A percentile compares a stretch with the other conserved stretches of the same genome.
Conservation (phyloP, 495 filamentous ascomycete species). For the Hamigera avellanea region DNA sequence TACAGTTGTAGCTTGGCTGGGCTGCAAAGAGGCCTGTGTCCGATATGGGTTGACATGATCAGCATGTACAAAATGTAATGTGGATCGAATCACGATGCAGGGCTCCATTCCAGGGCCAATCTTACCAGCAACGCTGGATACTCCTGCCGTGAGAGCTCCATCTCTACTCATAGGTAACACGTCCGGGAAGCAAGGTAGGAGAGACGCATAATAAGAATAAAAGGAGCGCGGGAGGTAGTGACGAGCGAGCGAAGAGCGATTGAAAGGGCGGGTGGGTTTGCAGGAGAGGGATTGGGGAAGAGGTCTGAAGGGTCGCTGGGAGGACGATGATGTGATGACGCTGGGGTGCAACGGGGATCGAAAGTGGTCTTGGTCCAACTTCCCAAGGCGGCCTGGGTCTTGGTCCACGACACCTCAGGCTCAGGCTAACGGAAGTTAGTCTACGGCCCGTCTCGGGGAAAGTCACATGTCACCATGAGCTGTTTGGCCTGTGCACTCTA, state of each 20-base stretch:
- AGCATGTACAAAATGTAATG: too few species aligned
- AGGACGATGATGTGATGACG: slow-evolving; percentile 10
- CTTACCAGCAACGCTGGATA: slow-evolving; percentile 95
- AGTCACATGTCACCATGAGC: not conserved
- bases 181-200: slow-evolving; percentile 7
- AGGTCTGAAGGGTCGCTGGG: too few species aligned
- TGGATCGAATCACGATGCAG: too few species aligned
- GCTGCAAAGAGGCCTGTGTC: slow-evolving; percentile 65
- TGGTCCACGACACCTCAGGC: too few species aligned
- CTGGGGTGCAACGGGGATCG: slow-evolving; percentile 15
- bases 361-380: not conserved
- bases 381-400: too few species aligned
- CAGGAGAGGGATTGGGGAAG: too few species aligned
- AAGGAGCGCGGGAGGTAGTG: not conserved
- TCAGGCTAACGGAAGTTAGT: not conserved
- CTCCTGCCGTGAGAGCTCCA: slow-evolving; percentile 83
- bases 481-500: too few species aligned
- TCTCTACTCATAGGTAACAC: slow-evolving; percentile 27
- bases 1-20: slow-evolving; percentile 70
- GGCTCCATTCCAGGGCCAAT: not conserved
- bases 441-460: too few species aligned
- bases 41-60: slow-evolving; percentile 5
- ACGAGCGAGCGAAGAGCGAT: not conserved
- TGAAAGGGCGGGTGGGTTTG: too few species aligned
- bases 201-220: slow-evolving; percentile 28